Percentiles rank a stretch among this genome's conserved stretches.
These are phyloP conservation scores for Lentinula edodes DNA, from an alignment of 768 basidiomycete species.

Conservation along the genomic window DNA sequence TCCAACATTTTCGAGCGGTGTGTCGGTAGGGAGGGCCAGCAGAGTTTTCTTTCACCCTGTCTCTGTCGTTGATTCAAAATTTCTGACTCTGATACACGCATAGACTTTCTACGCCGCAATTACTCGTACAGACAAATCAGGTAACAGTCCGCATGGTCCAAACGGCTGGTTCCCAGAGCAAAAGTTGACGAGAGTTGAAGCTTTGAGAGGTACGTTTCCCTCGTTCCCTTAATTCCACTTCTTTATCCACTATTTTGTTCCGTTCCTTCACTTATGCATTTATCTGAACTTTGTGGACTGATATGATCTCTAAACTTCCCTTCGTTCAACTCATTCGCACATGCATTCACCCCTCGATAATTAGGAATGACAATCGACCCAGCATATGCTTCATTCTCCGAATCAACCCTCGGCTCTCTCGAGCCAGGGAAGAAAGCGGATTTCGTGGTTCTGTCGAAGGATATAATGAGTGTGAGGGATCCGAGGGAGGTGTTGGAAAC, in stretches of 20 bases:
- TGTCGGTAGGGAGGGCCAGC: too few species aligned
- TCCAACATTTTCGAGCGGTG: background rate
- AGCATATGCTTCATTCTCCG: constrained; percentile 83
- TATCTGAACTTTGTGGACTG: background rate
- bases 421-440: constrained; percentile 78
- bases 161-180: constrained; percentile 88
- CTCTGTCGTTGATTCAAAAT: background rate
- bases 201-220: constrained; percentile 51
- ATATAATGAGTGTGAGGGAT: constrained; percentile 55
- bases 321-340: background rate
- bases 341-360: background rate
- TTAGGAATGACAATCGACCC: constrained; percentile 86
- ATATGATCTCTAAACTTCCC: too few species aligned
- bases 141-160: constrained; percentile 75
- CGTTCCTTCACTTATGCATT: too few species aligned
- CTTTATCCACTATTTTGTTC: too few species aligned
- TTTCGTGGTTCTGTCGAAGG: constrained; percentile 75
- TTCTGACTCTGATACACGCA: constrained; percentile 41
- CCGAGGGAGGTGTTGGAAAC: constrained; percentile 45
- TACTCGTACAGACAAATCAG: constrained; percentile 62
- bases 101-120: constrained; percentile 83
- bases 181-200: constrained; percentile 67
- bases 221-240: too few species aligned
- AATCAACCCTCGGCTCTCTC: constrained; percentile 66
- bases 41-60: background rate